Evolutionary conservation across 2,329 filamentous ascomycete genomes (phyloP), one percentile per base, ranked within the genome.

Genomic region (Ceratocystis variospora): DNA sequence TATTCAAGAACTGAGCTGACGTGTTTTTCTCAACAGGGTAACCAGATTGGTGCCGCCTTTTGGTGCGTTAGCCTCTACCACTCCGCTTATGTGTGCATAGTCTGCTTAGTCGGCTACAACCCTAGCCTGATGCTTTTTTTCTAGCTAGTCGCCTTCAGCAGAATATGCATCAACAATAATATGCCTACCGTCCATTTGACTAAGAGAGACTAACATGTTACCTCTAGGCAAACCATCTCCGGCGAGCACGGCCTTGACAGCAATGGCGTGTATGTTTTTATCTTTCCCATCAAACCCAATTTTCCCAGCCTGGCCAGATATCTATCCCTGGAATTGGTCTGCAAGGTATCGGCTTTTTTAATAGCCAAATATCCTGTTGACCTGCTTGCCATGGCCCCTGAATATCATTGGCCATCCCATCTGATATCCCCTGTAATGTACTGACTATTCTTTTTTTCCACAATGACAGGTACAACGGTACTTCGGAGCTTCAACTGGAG

Each of bases 21-120:
- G 67, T 69, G 70, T 64, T 69, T 71, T 33, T 15, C 73, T 69
- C 70, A 53, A 73, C 74, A 96, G 93, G 94, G 94, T 86, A 99
- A 99, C 89, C 94, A 99, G 90, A 96, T 97, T 74, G 94, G 94
- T 93, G 94, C 94, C 84, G 94, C 94, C 81, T 99, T 99, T 86
- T 99, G 94, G 88, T 90, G 80, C 73, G 85, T 81, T 41, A 68
- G 48, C 66, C 57, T 65, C 41, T 55, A 41, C 33, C 48, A 8
- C 17, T 41, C 37, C 10, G 37, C 19, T 41, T 31, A 65, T 44
- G 61, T 31, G 37, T 64, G 61, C 31, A 57, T 62, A 45, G 57
- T 62, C n/a, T 28, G 45, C 45, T n/a, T 50, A 8, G 33, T 37
- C 17, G 25, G 22, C 33, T 25, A 19, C 48, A 19, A 12, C 48